Evolutionary conservation across 2,329 filamentous ascomycete species (phyloP), one percentile per base, ranked within the genome.

Genomic region (Eurotiales sp.): DNA sequence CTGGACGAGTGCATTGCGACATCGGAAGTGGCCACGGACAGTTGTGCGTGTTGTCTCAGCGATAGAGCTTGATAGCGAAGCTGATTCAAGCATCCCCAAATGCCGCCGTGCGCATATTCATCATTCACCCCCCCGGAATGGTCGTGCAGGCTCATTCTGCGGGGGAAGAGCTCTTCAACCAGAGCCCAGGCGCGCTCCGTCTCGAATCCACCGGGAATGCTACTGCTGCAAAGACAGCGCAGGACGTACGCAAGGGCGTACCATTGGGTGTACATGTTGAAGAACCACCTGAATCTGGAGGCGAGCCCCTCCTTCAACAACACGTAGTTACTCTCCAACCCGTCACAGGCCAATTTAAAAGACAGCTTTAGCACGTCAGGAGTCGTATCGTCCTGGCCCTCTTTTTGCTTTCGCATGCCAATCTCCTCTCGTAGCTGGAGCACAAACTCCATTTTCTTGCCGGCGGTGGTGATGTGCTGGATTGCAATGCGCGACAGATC

Each of bases 241-340:
- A 60, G 30, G 48, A 60, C 54, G 32, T 58, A 58, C n/a, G 56
- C 52, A 15, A 60, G 50, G 25, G 55, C 57, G 39, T 58, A 58
- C 58, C 58, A 59, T 44, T 52, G 58, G 10, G 53, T 57, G 41
- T 55, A 60, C 23, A 51, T 58, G 4, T 25, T 52, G 52, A 58
- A 58, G 10, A 59, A 50, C 55, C 56, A 60, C 42, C 54, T 54
- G 36, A 54, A 55, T 43, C 53, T 46, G n/a, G 42, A 52, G 23
- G 50, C 34, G 25, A 53, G 22, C 10, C 32, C 54, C 23, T 42
- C 51, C 8, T 53, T 56, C 23, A 54, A 44, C 25, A 56, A 27
- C 36, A 46, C 21, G 32, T 44, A 39, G 44, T 29, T 55, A 25
- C 49, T 44, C 50, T 58, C 54, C 43, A 58, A 34, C 4, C 39